Percentiles rank a stretch among this genome's conserved stretches.
phyloP scores from a whole-genome alignment of 306 rosid species.

The Lathyrus aphaca region DNA sequence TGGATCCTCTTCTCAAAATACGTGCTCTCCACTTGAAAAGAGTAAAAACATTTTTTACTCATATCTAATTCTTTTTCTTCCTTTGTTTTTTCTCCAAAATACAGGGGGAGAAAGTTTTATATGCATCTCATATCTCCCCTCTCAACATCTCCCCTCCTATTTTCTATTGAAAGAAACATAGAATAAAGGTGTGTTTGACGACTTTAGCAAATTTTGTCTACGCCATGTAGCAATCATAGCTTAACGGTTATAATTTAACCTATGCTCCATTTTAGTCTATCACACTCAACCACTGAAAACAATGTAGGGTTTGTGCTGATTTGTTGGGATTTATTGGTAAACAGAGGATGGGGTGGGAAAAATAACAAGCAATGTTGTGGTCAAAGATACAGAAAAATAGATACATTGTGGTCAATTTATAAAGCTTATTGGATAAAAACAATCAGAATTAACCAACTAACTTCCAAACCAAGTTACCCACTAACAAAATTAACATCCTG shows the following conservation, averaged over 20 bases:
- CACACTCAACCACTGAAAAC: constrained; percentile 16
- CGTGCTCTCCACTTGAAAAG: background rate
- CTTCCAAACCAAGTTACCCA: background rate
- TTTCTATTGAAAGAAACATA: background rate
- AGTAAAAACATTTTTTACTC: background rate
- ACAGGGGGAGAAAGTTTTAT: background rate
- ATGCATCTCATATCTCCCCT: constrained; percentile 9
- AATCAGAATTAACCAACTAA: background rate
- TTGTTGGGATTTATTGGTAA: constrained; percentile 1
- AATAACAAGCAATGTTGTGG: background rate
- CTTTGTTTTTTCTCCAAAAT: background rate
- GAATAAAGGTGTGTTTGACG: background rate
- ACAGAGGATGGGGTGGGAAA: background rate
- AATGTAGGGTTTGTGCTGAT: constrained; percentile 13
- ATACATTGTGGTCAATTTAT: background rate
- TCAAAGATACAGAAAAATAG: background rate
- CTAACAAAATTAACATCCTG: background rate
- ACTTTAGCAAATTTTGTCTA: background rate
- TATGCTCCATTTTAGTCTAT: background rate
- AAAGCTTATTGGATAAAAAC: background rate
- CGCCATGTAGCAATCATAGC: background rate
- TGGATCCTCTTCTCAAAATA: background rate
- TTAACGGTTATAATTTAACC: background rate
- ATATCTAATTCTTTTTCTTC: background rate
- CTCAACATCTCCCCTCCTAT: background rate